phyloP scores from a whole-genome alignment of 129 eudicot species.

The Tagetes patula region DNA sequence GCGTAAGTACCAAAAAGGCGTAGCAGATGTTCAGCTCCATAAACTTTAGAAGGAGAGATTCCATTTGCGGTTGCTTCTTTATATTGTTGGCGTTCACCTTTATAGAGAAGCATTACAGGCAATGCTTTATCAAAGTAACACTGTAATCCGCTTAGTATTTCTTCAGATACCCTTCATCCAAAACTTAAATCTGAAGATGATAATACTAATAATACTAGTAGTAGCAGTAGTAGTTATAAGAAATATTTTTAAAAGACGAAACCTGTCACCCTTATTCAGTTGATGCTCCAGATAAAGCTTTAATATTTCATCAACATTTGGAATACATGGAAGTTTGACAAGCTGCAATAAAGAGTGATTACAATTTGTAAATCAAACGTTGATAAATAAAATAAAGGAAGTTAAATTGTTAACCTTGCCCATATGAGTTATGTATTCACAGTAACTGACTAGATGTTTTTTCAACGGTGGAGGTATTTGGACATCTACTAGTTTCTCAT shows the following conservation, averaged over 20 bases:
- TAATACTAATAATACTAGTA: neutral
- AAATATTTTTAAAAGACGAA: neutral
- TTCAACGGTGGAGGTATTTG: slow-evolving; percentile 60
- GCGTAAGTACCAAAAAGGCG: slow-evolving; percentile 62
- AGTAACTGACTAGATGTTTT: slow-evolving; percentile 68
- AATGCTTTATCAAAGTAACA: slow-evolving; percentile 70
- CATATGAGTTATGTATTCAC: slow-evolving; percentile 57
- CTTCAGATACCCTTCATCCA: slow-evolving; percentile 49
- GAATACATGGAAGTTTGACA: slow-evolving; percentile 73
- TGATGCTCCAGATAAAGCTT: slow-evolving; percentile 48
- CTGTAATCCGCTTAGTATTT: slow-evolving; percentile 53
- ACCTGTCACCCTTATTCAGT: slow-evolving; percentile 50
- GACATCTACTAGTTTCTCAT: slow-evolving; percentile 46
- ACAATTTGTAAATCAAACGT: neutral
- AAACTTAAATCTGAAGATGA: neutral
- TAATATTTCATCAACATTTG: slow-evolving; percentile 58
- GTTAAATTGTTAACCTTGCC: slow-evolving; percentile 51
- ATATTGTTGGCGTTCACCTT: slow-evolving; percentile 59
- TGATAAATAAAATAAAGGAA: neutral
- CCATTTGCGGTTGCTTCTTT: slow-evolving; percentile 41
- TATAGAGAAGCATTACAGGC: slow-evolving; percentile 71
- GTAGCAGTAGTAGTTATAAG: no score
- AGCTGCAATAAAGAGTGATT: slow-evolving; percentile 45
- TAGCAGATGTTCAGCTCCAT: slow-evolving; percentile 78
- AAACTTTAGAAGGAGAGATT: slow-evolving; percentile 54